Evolutionary conservation across 106 monocot genomes (phyloP).

Genomic region (Dendrobium nobile): DNA sequence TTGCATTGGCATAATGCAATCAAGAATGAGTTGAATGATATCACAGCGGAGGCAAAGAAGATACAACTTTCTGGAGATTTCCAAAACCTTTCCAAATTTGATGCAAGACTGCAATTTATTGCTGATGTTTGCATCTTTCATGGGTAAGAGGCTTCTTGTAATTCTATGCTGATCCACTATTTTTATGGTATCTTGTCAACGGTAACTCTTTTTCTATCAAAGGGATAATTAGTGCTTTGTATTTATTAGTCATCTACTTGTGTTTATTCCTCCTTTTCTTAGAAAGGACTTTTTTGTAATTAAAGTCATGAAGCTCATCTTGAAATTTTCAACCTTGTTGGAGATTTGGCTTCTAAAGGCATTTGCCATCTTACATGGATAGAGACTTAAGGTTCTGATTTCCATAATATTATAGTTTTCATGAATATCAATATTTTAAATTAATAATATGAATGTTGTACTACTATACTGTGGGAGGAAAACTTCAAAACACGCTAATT

Average conservation of each 20-base stretch:
- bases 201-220: not conserved
- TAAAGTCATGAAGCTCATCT: not conserved
- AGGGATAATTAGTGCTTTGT: not conserved
- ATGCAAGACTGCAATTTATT: constrained; percentile 87
- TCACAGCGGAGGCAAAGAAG: constrained; percentile 79
- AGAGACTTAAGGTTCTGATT: not conserved
- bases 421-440: too few species aligned
- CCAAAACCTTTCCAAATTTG: constrained; percentile 73
- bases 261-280: not conserved
- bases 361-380: not conserved
- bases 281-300: not conserved
- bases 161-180: not conserved
- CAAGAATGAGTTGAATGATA: constrained; percentile 70
- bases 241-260: not conserved
- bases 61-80: constrained; percentile 82
- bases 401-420: not conserved
- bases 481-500: not conserved
- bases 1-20: constrained; percentile 97
- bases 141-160: constrained; percentile 44
- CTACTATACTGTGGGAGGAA: not conserved
- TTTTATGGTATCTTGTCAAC: not conserved
- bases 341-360: not conserved
- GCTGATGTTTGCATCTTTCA: constrained; percentile 97
- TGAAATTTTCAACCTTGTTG: not conserved
- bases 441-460: not conserved